phyloP scores from a whole-genome alignment of 148 eudicot species.

The Amaranthus palmeri region DNA sequence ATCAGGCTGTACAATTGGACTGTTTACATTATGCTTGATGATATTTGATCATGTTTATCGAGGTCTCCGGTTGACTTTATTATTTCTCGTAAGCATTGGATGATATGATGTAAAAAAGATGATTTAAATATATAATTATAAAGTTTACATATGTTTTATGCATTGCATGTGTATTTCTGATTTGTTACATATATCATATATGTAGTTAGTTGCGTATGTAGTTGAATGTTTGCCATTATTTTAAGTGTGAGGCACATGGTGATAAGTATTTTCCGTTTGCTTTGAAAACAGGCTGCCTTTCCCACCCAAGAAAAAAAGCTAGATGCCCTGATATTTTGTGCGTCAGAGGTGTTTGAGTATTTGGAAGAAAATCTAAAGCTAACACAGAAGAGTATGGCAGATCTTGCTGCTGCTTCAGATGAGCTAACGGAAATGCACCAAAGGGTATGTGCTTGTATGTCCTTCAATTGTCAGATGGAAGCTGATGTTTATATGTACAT shows the following conservation, averaged over 20 bases:
- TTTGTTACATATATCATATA: not conserved
- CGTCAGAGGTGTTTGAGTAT: conserved; percentile 63
- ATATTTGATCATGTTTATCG: not conserved
- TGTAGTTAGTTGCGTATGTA: not conserved
- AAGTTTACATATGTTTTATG: not conserved
- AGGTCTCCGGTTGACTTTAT: not conserved
- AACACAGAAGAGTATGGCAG: conserved; percentile 74
- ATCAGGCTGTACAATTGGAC: not conserved
- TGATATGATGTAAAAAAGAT: not conserved
- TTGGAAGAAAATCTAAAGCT: conserved; percentile 86
- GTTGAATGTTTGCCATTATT: not conserved
- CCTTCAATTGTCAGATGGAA: not conserved
- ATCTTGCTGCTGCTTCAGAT: conserved; percentile 78
- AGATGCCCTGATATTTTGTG: conserved; percentile 77
- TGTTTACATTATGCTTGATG: not conserved
- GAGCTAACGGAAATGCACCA: conserved; percentile 86
- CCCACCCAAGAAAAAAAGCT: conserved; percentile 83
- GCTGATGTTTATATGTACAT: not conserved
- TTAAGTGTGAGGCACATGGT: not conserved
- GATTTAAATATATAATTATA: not conserved
- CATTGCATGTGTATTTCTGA: not conserved
- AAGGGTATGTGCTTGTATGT: conserved; percentile 41
- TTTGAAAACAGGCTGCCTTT: conserved; percentile 66
- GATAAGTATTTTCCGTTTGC: conserved; percentile 7
- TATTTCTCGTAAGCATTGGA: not conserved